phyloP scores from a whole-genome alignment of 1,139 yeast species.

The Sugiyamaella pinicola region DNA sequence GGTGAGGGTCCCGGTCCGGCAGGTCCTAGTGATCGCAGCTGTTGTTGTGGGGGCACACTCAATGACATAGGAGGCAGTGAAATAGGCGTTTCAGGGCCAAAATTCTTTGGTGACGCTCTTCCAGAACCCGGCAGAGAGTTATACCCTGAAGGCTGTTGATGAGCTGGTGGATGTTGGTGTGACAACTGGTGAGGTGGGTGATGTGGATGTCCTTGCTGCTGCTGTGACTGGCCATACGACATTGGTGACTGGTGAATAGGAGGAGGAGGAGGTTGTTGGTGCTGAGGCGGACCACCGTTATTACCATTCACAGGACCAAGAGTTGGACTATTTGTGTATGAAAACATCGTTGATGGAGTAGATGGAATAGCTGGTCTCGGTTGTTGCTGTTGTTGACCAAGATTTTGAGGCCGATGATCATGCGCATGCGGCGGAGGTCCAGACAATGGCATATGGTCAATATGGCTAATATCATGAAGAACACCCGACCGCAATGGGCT shows the following conservation, averaged over 20 bases:
- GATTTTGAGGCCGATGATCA: slow-evolving; percentile 20
- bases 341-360: slow-evolving; percentile 25
- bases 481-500: slow-evolving; percentile 20
- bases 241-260: slow-evolving; percentile 6
- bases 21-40: background rate
- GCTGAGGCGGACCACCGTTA: slow-evolving; percentile 13
- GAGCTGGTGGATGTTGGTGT: slow-evolving; percentile 9
- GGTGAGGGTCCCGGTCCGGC: background rate
- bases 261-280: slow-evolving; percentile 17
- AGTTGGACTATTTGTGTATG: slow-evolving; percentile 29
- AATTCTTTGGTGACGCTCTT: slow-evolving; percentile 14
- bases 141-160: slow-evolving; percentile 15
- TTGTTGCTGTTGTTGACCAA: background rate
- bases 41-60: slow-evolving; percentile 6
- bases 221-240: slow-evolving; percentile 16
- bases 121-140: slow-evolving; percentile 18
- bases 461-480: slow-evolving; percentile 26
- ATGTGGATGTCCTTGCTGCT: slow-evolving; percentile 20
- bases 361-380: slow-evolving; percentile 17
- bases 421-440: slow-evolving; percentile 11
- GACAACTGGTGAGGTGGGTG: slow-evolving; percentile 18
- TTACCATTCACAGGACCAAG: slow-evolving; percentile 25
- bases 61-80: slow-evolving; percentile 13
- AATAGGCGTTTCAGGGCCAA: slow-evolving; percentile 6
- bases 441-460: slow-evolving; percentile 29